A percentile compares a stretch with the other conserved stretches of the same genome.
phyloP scores from a whole-genome alignment of 345 rosid genomes.

The Eucalyptus grandis region DNA sequence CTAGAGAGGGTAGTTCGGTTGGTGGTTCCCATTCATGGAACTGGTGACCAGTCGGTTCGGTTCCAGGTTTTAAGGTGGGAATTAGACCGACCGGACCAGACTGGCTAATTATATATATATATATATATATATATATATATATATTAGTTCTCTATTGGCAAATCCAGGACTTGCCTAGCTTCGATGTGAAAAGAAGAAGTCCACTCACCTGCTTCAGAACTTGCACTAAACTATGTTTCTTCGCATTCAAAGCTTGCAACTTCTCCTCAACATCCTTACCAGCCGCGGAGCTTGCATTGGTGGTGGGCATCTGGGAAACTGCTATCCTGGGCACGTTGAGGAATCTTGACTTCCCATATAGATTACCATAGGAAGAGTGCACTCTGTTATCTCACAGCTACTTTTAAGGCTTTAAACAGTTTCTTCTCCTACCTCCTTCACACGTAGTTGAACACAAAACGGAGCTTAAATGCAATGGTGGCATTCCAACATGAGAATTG shows the following conservation, averaged over 20 bases:
- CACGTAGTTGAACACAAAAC: not conserved
- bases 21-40: too few relatives aligned
- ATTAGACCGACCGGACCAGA: rapidly evolving
- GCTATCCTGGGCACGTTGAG: too few relatives aligned
- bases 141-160: not conserved
- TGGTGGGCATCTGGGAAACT: too few relatives aligned
- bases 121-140: too few relatives aligned
- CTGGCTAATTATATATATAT: rapidly evolving
- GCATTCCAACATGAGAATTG: not conserved
- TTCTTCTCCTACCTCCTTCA: not conserved
- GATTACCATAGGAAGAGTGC: not conserved
- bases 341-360: not conserved
- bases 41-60: rapidly evolving
- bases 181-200: not conserved
- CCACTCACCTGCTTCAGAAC: slow-evolving; percentile 60
- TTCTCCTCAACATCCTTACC: slow-evolving; percentile 52
- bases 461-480: not conserved
- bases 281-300: too few relatives aligned
- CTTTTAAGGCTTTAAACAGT: not conserved
- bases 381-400: not conserved
- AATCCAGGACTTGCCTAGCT: not conserved
- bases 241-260: slow-evolving; percentile 55
- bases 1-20: rapidly evolving
- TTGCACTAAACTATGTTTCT: slow-evolving; percentile 85
- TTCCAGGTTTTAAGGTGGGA: too few relatives aligned